Evolutionary conservation across 1,139 yeast species (phyloP), one percentile per base, ranked within the genome.

Genomic region (Sugiyamaella sp.): DNA sequence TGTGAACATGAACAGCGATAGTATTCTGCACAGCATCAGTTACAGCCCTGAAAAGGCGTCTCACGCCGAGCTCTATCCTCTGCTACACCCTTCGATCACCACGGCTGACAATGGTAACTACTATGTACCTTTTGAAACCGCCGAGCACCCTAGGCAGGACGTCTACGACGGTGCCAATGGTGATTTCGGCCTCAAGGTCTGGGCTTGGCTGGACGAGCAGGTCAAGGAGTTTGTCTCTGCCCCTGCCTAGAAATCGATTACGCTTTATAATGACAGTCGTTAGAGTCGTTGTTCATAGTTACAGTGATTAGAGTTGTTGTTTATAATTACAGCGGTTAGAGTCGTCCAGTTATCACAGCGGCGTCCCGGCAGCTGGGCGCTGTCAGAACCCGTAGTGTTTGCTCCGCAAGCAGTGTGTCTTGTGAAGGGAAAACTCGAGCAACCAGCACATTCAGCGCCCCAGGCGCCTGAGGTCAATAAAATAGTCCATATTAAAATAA

Each of bases 61-160:
- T 0, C 73, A 74, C 55, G 63, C 75, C 3, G 80, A 72, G 58
- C 64, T 74, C 42, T 73, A 65, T 63, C 77, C 72, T 40, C 76
- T 75, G 21, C 66, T 76, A 37, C 68, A 66, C 47, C 80, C 80
- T 24, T 67, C 64, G 0, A 55, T 75, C 12, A 64, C 73, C 4
- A 51, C 61, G 0, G 62, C 62, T 43, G 63, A 73, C 47, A 66
- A 69, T 57, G 77, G 79, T 47, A 62, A 65, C 38, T 73, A 68
- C 54, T 63, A 58, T 39, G 53, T 64, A 2, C 71, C 71, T 4
- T 64, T 58, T 37, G 70, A 66, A 4, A 37, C 45, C 12, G 37
- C 45, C 16, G 64, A 60, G 6, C 49, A 55, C 10, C 53, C 59
- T 1, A 59, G 68, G 4, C 50, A 54, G 3, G 71, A 67, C 43